These are phyloP conservation scores for Epichloe sp. DNA, from an alignment of 2,329 filamentous ascomycete species.

Conservation along the genomic window DNA sequence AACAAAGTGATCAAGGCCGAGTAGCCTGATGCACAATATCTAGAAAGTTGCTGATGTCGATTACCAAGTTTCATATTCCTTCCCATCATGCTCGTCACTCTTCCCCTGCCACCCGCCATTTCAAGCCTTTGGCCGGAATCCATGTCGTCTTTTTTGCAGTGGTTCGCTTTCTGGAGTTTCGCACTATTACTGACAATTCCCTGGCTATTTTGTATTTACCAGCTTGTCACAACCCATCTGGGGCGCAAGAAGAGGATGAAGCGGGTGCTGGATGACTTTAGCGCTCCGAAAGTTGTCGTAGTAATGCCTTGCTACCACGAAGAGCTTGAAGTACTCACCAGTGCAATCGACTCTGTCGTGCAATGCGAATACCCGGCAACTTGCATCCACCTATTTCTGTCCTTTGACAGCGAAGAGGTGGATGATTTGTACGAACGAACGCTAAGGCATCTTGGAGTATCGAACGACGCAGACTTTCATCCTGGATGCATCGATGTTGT, in stretches of 20 bases:
- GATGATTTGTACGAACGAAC: constrained; percentile 83
- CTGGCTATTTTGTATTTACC: constrained; percentile 87
- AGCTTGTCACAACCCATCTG: constrained; percentile 75
- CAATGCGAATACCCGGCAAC: constrained; percentile 86
- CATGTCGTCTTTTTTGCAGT: constrained; percentile 62
- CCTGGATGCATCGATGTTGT: constrained; percentile 83
- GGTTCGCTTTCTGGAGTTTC: constrained; percentile 94
- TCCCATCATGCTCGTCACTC: constrained; percentile 85
- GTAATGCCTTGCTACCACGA: constrained; percentile 98
- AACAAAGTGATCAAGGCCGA: background rate
- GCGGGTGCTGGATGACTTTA: constrained; percentile 67
- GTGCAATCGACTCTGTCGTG: constrained; percentile 81
- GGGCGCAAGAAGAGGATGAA: constrained; percentile 74
- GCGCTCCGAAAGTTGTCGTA: constrained; percentile 85
- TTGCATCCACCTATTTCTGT: constrained; percentile 89
- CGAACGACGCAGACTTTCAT: constrained; percentile 61
- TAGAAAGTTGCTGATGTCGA: background rate
- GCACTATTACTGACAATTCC: constrained; percentile 73
- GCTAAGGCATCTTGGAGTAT: constrained; percentile 72
- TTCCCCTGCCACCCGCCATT: constrained; percentile 65
- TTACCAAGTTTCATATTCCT: constrained; percentile 61
- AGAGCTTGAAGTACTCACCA: constrained; percentile 68
- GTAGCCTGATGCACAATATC: background rate
- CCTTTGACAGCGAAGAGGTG: constrained; percentile 82
- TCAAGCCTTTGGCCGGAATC: constrained; percentile 56